Evolutionary conservation across 768 basidiomycete genomes (phyloP), one percentile per base, ranked within the genome.

Genomic region (Rhodotorula kratochvilovae): DNA sequence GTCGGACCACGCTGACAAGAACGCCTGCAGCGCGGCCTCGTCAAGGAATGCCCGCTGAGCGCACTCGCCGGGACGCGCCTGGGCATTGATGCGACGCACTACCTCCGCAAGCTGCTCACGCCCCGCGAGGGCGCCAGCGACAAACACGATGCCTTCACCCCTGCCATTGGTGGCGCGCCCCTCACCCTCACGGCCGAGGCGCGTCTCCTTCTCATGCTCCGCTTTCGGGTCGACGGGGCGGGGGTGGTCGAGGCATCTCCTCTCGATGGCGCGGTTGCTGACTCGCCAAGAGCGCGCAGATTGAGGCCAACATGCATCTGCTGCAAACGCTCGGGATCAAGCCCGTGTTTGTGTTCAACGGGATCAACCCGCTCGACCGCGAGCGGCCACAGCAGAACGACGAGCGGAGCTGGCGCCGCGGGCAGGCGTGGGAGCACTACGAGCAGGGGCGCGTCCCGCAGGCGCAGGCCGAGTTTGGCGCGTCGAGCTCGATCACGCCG

Each of bases 271-370:
- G 39, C 13, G 39, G 39, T n/a, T 39, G 39, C 39, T 39, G 39
- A 39, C 39, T 13, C 39, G 6, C 13, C 46, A 23, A 5, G 8
- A 2, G 23, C 13, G 23, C 2, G 3, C 48, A 91, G 73, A 91
- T 99, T 80, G 94, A 97, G 82, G 84, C 87, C 50, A 94, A 99
- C 84, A 84, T 98, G 57, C 89, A 94, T 59, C 83, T 86, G 23
- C 88, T 98, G 79, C 93, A 96, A 84, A 89, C 88, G 81, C 84
- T 90, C 45, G 88, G 86, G 75, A 97, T 99, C 84, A 96, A 95
- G 80, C 96, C 96, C 31, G 92, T 99, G n/a, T 95, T 99, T 77
- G 91, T 99, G 61, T 98, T 98, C 81, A 87, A 91, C 25, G 96
- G 96, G 8, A 84, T 99, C 43, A 83, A 87, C 2, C 90, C 91